Evolutionary conservation across 345 rosid species (phyloP).

Genomic region (Hypericum perforatum): DNA sequence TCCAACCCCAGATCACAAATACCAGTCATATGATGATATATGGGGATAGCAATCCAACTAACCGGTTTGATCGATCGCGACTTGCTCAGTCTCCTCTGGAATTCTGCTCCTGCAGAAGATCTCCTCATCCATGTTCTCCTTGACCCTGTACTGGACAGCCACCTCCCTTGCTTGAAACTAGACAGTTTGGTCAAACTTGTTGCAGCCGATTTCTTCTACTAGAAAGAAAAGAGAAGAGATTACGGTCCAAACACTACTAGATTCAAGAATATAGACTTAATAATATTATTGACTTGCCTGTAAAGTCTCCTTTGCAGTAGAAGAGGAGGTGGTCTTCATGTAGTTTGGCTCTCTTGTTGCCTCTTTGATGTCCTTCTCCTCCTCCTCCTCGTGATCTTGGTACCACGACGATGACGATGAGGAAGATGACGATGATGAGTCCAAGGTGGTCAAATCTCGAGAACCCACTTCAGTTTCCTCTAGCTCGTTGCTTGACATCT

Average conservation of each 20-base stretch:
- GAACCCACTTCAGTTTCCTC: no score
- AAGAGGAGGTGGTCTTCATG: conserved; percentile 21
- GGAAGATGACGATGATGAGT: no score
- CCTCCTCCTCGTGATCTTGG: no score
- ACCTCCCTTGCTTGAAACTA: conserved; percentile 32
- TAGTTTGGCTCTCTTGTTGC: conserved; percentile 20
- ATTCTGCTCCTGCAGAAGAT: conserved; percentile 27
- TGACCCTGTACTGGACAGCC: conserved; percentile 38
- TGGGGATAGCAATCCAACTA: conserved; percentile 1
- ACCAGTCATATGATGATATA: conserved; percentile 3
- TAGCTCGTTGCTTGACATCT: no score
- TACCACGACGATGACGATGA: no score
- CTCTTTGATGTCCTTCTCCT: no score
- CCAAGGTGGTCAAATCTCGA: no score
- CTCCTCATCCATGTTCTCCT: conserved; percentile 42
- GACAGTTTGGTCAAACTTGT: conserved; percentile 25
- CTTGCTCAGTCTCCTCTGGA: conserved; percentile 35
- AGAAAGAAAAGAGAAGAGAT: neutral
- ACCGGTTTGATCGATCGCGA: conserved; percentile 32
- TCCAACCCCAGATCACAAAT: no score
- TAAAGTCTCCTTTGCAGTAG: conserved; percentile 22
- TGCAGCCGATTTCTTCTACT: conserved; percentile 30
- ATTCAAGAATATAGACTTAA: neutral
- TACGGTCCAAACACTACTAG: neutral
- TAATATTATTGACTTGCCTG: conserved; percentile 25